Conservation (phyloP, 768 basidiomycete species). For the Ramaria rubella region DNA sequence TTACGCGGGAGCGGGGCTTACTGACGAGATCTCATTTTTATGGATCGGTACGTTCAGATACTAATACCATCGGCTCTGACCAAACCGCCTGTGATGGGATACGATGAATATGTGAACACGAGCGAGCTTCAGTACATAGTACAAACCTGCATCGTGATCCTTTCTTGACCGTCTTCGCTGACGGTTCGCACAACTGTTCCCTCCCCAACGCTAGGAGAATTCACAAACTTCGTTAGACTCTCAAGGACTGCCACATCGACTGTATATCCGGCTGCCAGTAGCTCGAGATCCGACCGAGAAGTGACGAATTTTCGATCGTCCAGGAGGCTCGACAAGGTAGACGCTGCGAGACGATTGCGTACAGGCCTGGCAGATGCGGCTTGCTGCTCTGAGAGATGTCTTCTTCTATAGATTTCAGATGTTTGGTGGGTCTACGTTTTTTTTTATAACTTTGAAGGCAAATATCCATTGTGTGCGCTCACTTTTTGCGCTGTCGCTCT, state of each 20-base stretch:
- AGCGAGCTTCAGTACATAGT: neutral
- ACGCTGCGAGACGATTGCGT: slow-evolving; percentile 50
- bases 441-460: neutral
- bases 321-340: slow-evolving; percentile 48
- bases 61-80: neutral
- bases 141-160: slow-evolving; percentile 43
- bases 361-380: slow-evolving; percentile 35
- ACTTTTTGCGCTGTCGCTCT: slow-evolving; percentile 40
- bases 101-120: neutral
- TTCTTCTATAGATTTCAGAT: slow-evolving; percentile 45
- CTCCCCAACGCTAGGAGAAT: slow-evolving; percentile 53
- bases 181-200: slow-evolving; percentile 36
- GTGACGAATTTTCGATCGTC: slow-evolving; percentile 51
- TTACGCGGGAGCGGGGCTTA: no score
- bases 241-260: slow-evolving; percentile 49
- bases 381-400: slow-evolving; percentile 49
- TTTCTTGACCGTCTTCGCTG: slow-evolving; percentile 49
- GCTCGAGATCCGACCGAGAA: slow-evolving; percentile 36
- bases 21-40: no score
- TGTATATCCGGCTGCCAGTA: slow-evolving; percentile 47
- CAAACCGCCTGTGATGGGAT: slow-evolving; percentile 1
- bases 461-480: slow-evolving; percentile 15
- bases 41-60: no score
- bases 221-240: slow-evolving; percentile 50
- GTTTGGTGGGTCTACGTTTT: slow-evolving; percentile 25